A percentile compares a stretch with the other conserved stretches of the same genome.
Evolutionary conservation across 192 early-diverging fungal genomes (phyloP).

Genomic region (Coemansia sp.): DNA sequence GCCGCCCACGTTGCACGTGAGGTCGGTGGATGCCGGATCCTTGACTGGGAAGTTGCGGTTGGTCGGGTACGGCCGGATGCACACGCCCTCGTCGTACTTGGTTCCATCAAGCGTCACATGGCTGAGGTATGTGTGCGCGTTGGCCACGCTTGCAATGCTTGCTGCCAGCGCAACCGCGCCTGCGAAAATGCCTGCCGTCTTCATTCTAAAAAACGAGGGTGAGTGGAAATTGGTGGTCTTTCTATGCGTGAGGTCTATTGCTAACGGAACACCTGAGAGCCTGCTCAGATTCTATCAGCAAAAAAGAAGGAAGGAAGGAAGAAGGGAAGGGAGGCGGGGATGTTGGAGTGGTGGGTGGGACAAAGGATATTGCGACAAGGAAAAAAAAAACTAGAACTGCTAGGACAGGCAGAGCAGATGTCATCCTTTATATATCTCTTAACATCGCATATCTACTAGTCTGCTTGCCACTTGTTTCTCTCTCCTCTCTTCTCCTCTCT

Average conservation of each 20-base stretch:
- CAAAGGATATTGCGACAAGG: too few species aligned
- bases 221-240: neutral
- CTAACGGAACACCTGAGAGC: conserved; percentile 10
- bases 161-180: conserved; percentile 13
- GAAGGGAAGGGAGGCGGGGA: too few species aligned
- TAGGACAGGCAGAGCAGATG: neutral
- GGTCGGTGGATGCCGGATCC: conserved; percentile 19
- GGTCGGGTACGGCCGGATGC: conserved; percentile 28
- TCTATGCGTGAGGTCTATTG: neutral
- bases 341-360: too few species aligned
- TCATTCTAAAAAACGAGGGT: conserved; percentile 13
- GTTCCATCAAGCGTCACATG: conserved; percentile 22
- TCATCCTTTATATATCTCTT: neutral
- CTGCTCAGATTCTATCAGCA: conserved; percentile 21
- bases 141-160: conserved; percentile 11
- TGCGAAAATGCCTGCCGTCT: conserved; percentile 4
- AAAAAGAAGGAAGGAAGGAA: neutral
- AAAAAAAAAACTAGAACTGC: too few species aligned
- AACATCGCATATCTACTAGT: too few species aligned
- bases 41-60: conserved; percentile 33
- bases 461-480: conserved; percentile 14
- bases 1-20: conserved; percentile 23
- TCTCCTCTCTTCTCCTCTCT: neutral
- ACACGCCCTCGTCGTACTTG: conserved; percentile 20
- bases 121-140: conserved; percentile 37